These are phyloP conservation scores for Herpotrichia juniperi DNA, from an alignment of 2,329 filamentous ascomycete genomes.

Conservation along the genomic window DNA sequence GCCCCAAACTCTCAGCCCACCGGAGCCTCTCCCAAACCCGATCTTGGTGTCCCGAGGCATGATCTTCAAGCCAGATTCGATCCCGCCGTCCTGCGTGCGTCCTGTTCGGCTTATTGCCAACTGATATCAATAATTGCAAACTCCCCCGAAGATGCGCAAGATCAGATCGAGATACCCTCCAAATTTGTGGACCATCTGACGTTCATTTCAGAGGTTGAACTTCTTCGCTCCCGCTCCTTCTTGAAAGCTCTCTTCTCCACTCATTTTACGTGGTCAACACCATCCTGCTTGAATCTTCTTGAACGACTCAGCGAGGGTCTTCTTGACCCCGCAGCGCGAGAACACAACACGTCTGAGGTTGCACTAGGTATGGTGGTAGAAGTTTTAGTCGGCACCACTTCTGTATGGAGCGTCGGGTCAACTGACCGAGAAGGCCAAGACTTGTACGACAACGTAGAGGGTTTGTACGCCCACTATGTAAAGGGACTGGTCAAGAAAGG, in stretches of 20 bases:
- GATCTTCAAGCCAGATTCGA: constrained; percentile 36
- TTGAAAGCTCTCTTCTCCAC: constrained; percentile 31
- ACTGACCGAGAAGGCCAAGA: constrained; percentile 33
- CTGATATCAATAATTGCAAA: constrained; percentile 30
- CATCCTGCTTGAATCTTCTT: constrained; percentile 34
- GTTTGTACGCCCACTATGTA: constrained; percentile 81
- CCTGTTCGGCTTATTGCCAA: constrained; percentile 33
- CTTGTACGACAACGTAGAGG: constrained; percentile 69
- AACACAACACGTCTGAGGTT: constrained; percentile 47
- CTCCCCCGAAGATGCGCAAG: constrained; percentile 10
- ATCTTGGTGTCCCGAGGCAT: constrained; percentile 55
- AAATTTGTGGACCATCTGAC: constrained; percentile 35
- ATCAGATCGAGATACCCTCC: constrained; percentile 23
- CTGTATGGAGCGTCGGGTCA: constrained; percentile 28
- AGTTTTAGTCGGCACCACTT: constrained; percentile 34
- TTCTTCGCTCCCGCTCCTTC: constrained; percentile 38
- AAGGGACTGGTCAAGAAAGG: constrained; percentile 69
- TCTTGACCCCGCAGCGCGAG: constrained; percentile 39
- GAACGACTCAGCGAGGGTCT: constrained; percentile 39
- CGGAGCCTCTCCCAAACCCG: constrained; percentile 46
- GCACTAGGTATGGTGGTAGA: constrained; percentile 44
- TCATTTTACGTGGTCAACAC: constrained; percentile 23
- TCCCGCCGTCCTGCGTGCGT: constrained; percentile 34
- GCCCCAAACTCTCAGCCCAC: constrained; percentile 67
- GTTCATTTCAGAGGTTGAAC: constrained; percentile 32